These are phyloP conservation scores for Coniochaeta hoffmannii DNA, from an alignment of 2,329 filamentous ascomycete genomes.

Conservation along the genomic window DNA sequence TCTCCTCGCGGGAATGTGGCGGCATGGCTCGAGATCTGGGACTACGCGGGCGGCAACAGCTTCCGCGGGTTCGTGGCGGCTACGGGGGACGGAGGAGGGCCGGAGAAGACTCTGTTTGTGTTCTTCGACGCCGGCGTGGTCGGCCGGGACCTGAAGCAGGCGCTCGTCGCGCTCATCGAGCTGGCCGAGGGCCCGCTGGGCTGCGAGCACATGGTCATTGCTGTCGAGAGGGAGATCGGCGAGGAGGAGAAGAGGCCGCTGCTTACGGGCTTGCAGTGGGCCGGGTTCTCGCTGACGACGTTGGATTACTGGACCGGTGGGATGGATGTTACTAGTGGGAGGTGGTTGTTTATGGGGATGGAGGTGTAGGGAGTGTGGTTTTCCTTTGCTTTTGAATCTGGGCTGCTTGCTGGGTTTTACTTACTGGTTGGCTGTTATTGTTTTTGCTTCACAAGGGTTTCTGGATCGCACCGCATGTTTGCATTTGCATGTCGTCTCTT, in stretches of 20 bases:
- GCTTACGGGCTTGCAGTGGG: conserved; percentile 83
- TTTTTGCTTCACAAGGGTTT: conserved; percentile 1
- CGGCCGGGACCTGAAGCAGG: conserved; percentile 75
- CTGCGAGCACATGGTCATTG: conserved; percentile 72
- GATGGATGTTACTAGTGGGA: conserved; percentile 60
- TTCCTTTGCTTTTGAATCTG: conserved; percentile 3
- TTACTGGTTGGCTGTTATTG: neutral
- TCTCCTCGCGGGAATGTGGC: conserved; percentile 37
- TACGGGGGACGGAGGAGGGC: conserved; percentile 46
- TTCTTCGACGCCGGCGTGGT: conserved; percentile 73
- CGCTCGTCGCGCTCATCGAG: conserved; percentile 88
- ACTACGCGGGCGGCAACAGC: conserved; percentile 75
- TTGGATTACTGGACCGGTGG: conserved; percentile 66
- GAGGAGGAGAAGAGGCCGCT: conserved; percentile 57
- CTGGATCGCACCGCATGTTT: neutral
- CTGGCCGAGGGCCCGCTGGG: conserved; percentile 69
- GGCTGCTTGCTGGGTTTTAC: neutral
- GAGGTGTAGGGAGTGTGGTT: conserved; percentile 51
- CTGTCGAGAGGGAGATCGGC: conserved; percentile 65
- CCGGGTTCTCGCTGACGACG: conserved; percentile 78
- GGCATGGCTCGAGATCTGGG: conserved; percentile 73
- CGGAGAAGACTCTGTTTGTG: conserved; percentile 70
- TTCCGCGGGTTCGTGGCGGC: conserved; percentile 81
- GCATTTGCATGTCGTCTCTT: neutral
- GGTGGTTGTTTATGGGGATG: conserved; percentile 85